Evolutionary conservation across 257 asterid species (phyloP).

Genomic region (Capsicum pubescens): DNA sequence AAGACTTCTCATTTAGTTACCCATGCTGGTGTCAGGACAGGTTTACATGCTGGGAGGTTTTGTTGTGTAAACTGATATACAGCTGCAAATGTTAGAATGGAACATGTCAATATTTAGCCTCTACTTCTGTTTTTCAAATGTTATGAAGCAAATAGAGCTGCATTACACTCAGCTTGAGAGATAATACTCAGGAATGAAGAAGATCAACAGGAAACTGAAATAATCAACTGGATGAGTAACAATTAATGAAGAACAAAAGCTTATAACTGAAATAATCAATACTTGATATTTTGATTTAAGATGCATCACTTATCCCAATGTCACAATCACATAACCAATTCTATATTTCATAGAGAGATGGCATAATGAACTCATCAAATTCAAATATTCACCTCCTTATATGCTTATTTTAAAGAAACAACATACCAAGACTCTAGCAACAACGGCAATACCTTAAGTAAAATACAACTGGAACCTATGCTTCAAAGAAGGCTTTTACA

Average conservation of each 20-base stretch:
- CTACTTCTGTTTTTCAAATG: neutral
- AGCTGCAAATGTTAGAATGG: conserved; percentile 50
- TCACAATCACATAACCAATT: conserved; percentile 24
- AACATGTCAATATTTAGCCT: conserved; percentile 15
- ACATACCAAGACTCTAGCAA: neutral
- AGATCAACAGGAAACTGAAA: neutral
- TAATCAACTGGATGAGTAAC: neutral
- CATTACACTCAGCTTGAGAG: conserved; percentile 6
- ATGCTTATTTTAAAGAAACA: conserved; percentile 25
- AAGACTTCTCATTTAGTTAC: conserved; percentile 44
- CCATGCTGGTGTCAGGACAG: conserved; percentile 71
- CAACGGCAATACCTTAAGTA: neutral
- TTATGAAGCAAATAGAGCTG: conserved; percentile 5
- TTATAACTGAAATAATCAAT: neutral
- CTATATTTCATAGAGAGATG: conserved; percentile 7
- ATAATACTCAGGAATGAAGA: conserved; percentile 21
- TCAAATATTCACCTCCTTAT: neutral
- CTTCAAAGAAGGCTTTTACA: neutral
- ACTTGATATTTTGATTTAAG: conserved; percentile 12
- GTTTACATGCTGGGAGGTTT: conserved; percentile 83
- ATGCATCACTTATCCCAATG: neutral
- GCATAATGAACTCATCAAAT: neutral
- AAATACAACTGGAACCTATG: conserved; percentile 8
- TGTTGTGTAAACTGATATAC: conserved; percentile 71
- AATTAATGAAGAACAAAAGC: neutral